Base-by-base conservation (phyloP, 73 alveolate species). In the Paramecium caudatum region DNA sequence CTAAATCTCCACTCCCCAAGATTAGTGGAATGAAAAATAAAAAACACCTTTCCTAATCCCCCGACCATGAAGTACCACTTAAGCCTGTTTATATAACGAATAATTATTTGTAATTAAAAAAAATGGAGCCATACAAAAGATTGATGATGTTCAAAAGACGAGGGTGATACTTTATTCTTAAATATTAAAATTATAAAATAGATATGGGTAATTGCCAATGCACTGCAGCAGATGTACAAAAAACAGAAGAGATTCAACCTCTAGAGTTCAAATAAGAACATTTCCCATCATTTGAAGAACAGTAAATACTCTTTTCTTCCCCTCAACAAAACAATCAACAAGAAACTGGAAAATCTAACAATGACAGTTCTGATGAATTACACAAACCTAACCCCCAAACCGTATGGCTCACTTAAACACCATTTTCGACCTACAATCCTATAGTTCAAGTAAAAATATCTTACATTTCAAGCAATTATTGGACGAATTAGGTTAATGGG, bases 181-280 rank as follows among this genome's bases (percentile, higher is more conserved):
- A 65, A 33, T 65, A 65, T 43, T 17, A 32, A 25, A 65, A 25
- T 33, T 32, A 30, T 32, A 65, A 65, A 25, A 65, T 36, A 4
- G 49, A 65, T 7, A 65, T 65, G 80, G 80, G 80, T 37, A 55
- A 55, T 55, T 55, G 80, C 45, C 80, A 55, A 43, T 55, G 80
- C 13, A 12, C 23, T 27, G 23, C 41, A 55, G 80, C 80, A 23
- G 80, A 55, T 23, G 30, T 55, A 7, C 7, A 55, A 55, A 55
- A 55, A 23, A 55, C 80, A 55, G 80, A 55, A 55, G 80, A 55
- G 30, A 23, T 55, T 1, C 8, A 55, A 43, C 80, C 80, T 55
- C 80, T 55, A 9, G 80, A 55, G 30, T 55, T 55, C 46, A 55
- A 55, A 55, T 55, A 23, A 55, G 80, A 55, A 23, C 23, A 55